A percentile compares a stretch with the other conserved stretches of the same genome.
Conservation (phyloP, 148 eudicot species). For the Fallopia convolvulus region DNA sequence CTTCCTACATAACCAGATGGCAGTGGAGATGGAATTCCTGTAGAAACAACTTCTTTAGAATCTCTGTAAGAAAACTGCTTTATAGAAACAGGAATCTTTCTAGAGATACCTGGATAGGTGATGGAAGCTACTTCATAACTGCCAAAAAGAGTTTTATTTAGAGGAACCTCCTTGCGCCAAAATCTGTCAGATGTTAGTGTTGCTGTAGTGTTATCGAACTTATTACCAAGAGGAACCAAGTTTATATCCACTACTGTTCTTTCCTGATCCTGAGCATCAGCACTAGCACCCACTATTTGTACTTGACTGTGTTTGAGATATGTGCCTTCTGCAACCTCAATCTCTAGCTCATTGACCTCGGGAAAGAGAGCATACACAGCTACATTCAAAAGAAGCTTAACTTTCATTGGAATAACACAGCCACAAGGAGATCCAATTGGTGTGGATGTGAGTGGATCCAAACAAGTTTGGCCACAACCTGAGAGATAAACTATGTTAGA, state of each 20-base stretch:
- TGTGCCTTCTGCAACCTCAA: conserved; percentile 83
- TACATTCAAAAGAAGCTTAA: conserved; percentile 61
- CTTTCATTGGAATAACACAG: conserved; percentile 92
- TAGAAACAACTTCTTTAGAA: conserved; percentile 8
- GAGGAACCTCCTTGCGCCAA: conserved; percentile 61
- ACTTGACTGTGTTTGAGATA: conserved; percentile 83
- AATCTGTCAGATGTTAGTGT: conserved; percentile 67
- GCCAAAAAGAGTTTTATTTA: conserved; percentile 80
- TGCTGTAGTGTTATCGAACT: conserved; percentile 89
- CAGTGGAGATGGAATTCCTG: conserved; percentile 69
- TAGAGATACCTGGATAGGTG: conserved; percentile 61
- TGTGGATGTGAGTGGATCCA: conserved; percentile 67
- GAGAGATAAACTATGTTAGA: conserved; percentile 15
- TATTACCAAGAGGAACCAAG: conserved; percentile 85
- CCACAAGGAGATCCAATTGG: conserved; percentile 77
- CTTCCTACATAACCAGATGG: conserved; percentile 36
- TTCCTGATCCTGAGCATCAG: conserved; percentile 68
- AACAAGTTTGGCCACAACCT: conserved; percentile 86
- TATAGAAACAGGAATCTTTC: conserved; percentile 1
- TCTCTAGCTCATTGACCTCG: conserved; percentile 64
- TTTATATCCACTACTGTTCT: conserved; percentile 74
- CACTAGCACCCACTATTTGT: conserved; percentile 81
- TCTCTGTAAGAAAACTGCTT: neutral
- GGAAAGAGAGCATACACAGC: conserved; percentile 76
- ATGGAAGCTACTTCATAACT: conserved; percentile 61